Base-by-base conservation (phyloP, 208 protist species). In the Crithidia fasciculata region DNA sequence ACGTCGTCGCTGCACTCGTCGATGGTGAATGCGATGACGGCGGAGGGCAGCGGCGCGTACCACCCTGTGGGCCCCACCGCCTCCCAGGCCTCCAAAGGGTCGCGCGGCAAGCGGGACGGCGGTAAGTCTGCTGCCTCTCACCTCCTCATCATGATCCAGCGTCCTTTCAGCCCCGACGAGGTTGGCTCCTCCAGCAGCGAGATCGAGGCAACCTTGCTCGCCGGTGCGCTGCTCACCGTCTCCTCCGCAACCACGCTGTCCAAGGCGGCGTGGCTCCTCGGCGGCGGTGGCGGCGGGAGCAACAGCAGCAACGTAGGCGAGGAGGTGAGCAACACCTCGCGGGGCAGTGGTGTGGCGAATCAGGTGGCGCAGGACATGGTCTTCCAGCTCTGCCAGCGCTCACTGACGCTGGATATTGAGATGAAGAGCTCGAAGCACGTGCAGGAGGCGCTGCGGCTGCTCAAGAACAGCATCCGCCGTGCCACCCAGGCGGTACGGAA, bases 121-220 rank as follows among this genome's bases (percentile, higher is more conserved):
- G 59, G 28, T 15, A 69, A 61, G 66, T 57, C 60, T 7, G 55
- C 44, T 62, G 82, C 56, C 45, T 80, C 55, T 18, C 61, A 74
- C 53, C 69, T 95, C 16, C n/a, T 87, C 43, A 85, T 95, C 10
- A 56, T 45, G 8, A 71, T 95, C 2, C 63, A 80, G 39, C 87
- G 85, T n/a, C 57, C 58, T 5, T 90, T 80, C 53, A 62, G 47
- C 7, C 83, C 87, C 5, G 82, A 89, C n/a, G 85, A 84, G 59
- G 80, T 95, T 10, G 85, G 82, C 4, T 74, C 86, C 8, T 83
- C 86, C 13, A 54, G 65, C 6, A 56, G 54, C 2, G 72, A 80
- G 19, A 67, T 91, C 3, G 81, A 82, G 64, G 64, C 86, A 76
- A 72, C 65, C 18, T 49, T 91, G 41, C 65, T 70, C 39, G 54